Conservation (phyloP, 192 early-diverging fungal species). For the Jimgerdemannia lactiflua region DNA sequence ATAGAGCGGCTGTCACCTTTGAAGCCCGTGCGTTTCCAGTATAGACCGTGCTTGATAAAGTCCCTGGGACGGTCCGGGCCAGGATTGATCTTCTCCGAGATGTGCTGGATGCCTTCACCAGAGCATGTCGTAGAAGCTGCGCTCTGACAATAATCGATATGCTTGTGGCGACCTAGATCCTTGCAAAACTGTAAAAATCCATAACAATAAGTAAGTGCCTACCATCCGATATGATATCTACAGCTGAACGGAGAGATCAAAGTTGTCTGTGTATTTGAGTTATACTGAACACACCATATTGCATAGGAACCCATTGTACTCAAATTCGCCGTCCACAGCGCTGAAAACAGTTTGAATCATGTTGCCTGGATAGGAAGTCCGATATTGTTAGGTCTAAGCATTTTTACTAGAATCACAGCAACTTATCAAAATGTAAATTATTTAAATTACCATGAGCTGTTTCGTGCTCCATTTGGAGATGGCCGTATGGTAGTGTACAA, state of each 20-base stretch:
- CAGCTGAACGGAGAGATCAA: too few relatives aligned
- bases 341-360: too few relatives aligned
- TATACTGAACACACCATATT: conserved; percentile 17
- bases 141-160: conserved; percentile 22
- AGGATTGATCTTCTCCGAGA: conserved; percentile 7
- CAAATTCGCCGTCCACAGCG: conserved; percentile 30
- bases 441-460: conserved; percentile 23
- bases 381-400: too few relatives aligned
- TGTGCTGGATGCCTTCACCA: background rate
- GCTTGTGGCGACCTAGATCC: background rate
- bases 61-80: conserved; percentile 6
- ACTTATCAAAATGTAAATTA: background rate
- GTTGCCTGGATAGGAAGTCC: conserved; percentile 23
- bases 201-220: too few relatives aligned
- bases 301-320: conserved; percentile 16
- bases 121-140: background rate
- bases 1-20: too few relatives aligned
- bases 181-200: conserved; percentile 7
- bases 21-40: conserved; percentile 18
- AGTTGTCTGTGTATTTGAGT: too few relatives aligned
- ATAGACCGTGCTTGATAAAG: conserved; percentile 3
- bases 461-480: conserved; percentile 20
- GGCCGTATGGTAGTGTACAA: conserved; percentile 25
- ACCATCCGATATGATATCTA: too few relatives aligned
- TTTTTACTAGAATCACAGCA: too few relatives aligned